Percentiles rank a stretch among this genome's conserved stretches.
These are phyloP conservation scores for Euphorbia lathyris DNA, from an alignment of 345 rosid genomes.

Conservation along the genomic window DNA sequence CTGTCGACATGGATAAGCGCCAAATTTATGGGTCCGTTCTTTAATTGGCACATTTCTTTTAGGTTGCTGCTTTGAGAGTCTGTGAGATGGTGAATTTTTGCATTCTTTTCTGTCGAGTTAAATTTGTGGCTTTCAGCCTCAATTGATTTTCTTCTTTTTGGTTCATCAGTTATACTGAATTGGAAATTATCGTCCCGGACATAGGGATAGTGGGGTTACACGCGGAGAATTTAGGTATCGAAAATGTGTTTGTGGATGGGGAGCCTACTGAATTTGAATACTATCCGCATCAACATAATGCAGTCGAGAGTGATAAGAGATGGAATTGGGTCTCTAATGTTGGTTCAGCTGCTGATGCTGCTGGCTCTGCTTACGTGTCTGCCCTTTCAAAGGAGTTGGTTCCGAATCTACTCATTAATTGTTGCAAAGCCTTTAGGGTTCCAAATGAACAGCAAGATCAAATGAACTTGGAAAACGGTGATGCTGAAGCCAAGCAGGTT, in stretches of 20 bases:
- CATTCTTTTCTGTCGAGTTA: background rate
- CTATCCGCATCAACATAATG: constrained; percentile 64
- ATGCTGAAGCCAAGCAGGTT: constrained; percentile 72
- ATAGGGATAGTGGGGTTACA: constrained; percentile 86
- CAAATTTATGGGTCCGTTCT: constrained; percentile 74
- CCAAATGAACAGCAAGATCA: constrained; percentile 52
- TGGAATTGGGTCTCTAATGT: constrained; percentile 54
- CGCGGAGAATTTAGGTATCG: constrained; percentile 90
- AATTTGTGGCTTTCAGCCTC: background rate
- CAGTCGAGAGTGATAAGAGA: constrained; percentile 47
- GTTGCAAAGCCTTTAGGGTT: constrained; percentile 82
- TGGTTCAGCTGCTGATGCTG: constrained; percentile 82
- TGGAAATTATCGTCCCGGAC: constrained; percentile 90
- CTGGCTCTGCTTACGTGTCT: constrained; percentile 55
- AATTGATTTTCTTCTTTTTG: background rate
- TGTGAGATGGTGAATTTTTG: background rate
- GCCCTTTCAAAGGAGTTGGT: constrained; percentile 63
- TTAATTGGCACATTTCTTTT: background rate
- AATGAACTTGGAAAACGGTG: constrained; percentile 49
- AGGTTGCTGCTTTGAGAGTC: background rate
- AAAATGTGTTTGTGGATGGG: constrained; percentile 85
- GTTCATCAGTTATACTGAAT: constrained; percentile 66
- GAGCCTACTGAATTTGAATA: constrained; percentile 86
- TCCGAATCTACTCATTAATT: constrained; percentile 80
- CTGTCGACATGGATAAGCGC: constrained; percentile 62